These are phyloP conservation scores for Geosmithia morbida DNA, from an alignment of 2,329 filamentous ascomycete genomes.

Conservation along the genomic window DNA sequence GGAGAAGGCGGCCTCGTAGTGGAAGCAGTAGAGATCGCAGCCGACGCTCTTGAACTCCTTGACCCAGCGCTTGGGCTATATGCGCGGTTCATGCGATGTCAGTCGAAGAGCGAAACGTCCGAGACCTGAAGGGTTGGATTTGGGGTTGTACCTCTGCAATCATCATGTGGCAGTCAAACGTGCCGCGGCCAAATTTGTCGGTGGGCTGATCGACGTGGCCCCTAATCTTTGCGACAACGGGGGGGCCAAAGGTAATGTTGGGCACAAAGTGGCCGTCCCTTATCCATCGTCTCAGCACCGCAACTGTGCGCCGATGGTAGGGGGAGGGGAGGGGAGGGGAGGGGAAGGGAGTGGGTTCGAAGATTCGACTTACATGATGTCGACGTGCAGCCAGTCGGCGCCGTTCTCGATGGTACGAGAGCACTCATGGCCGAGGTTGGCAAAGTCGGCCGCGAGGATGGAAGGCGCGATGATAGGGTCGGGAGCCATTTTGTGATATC, in stretches of 20 bases:
- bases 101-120: neutral
- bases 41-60: constrained; percentile 87
- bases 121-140: too few relatives aligned
- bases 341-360: too few relatives aligned
- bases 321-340: too few relatives aligned
- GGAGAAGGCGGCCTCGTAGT: constrained; percentile 92
- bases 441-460: constrained; percentile 97
- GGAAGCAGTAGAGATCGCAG: constrained; percentile 98
- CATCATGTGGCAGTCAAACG: constrained; percentile 99
- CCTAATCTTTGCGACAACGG: constrained; percentile 89
- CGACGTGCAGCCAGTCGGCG: constrained; percentile 87
- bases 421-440: constrained; percentile 73
- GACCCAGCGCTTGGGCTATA: constrained; percentile 99
- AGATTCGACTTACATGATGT: constrained; percentile 54
- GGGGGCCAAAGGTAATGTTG: constrained; percentile 93
- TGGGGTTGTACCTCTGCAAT: constrained; percentile 64
- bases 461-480: constrained; percentile 92
- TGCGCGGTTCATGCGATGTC: constrained; percentile 2
- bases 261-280: constrained; percentile 99
- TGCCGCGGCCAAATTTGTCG: constrained; percentile 61
- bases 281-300: neutral
- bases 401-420: constrained; percentile 71
- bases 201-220: constrained; percentile 66
- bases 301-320: neutral
- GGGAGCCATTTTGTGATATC: constrained; percentile 54